Base-by-base conservation (phyloP, 2,329 filamentous ascomycete genomes). In the Gaeumannomyces sp. region DNA sequence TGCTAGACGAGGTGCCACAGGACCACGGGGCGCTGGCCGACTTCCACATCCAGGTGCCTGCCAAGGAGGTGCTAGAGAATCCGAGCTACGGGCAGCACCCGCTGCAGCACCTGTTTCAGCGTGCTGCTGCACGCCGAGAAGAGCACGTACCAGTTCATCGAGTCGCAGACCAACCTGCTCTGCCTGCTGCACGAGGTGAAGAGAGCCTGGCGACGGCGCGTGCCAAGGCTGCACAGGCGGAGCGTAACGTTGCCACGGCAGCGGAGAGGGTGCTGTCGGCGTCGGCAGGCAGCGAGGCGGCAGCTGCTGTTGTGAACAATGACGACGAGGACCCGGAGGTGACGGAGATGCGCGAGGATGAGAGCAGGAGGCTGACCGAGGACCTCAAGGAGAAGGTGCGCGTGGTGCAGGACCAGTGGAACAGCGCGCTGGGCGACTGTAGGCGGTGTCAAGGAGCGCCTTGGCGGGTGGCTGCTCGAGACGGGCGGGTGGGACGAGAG, bases 131-230 rank as follows among this genome's bases (percentile, higher is more conserved):
- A 98, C 72, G 90, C 93, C 0, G 92, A 96, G 74, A 96, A 95
- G 79, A 93, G 90, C 71, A 94, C 92, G 11, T 96, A 97, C 72
- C 95, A 98, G 75, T 98, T 97, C 77, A 97, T 98, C 72, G 95
- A 98, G 79, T 90, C 88, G 8, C 94, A 98, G 79, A 94, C 88
- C 35, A 97, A 97, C 72, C 80, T 97, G 45, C 82, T 97, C 29
- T 98, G 94, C 72, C 81, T 98, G 53, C 78, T 97, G 65, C 95
- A 97, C 72, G 93, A 97, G 76, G 92, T 97, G 64, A 92, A 92
- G 91, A 91, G 64, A 89, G 89, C 0, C 87, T 91, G 2, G 89
- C 91, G 73, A 82, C 83, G 60, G 89, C 91, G 10, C 87, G 87
- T 69, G 86, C 86, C 63, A 83, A 65, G 53, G 66, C 60, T 59